Evolutionary conservation across 169 alveolate genomes (phyloP), one percentile per base, ranked within the genome.

Genomic region (Plasmodium chabaudi): DNA sequence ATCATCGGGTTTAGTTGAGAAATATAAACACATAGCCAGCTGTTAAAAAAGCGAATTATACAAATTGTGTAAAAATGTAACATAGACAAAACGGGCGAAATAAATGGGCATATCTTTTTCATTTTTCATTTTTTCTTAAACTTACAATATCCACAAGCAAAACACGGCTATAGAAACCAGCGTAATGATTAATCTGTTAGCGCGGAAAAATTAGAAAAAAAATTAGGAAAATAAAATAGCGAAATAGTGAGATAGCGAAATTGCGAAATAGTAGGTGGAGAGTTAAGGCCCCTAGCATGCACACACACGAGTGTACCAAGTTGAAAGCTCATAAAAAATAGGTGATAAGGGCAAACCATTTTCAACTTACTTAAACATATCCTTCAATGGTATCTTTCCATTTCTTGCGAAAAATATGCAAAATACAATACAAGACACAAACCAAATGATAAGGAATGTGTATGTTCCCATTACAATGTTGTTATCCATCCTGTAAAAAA

Each of bases 121-220:
- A 0, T 21, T 21, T 21, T 21, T 21, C 0, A 21, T 21, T 21
- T 21, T 61, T 1, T 21, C n/a, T 63, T 10, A 13, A 6, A 9
- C 90, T 67, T 82, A 82, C 90, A 82, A 67, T 67, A 82, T 82
- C 90, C 90, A 82, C 46, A 82, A 46, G 57, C 90, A 82, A 23
- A 82, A 82, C 12, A 82, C 90, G 7, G 90, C 79, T 53, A 82
- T 25, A 5, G 90, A 67, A 23, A 82, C 90, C 51, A 82, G 68
- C 19, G 90, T 82, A 27, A 82, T 46, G 10, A 82, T 82, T 44
- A 82, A 47, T 56, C 90, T 82, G 34, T 1, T 13, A n/a, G n/a
- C n/a, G n/a, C n/a, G n/a, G n/a, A n/a, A 15, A 19, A 51, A 70
- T 15, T 27, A 70, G 34, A 9, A 9, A 9, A 17, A 67, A 44